A percentile compares a stretch with the other conserved stretches of the same genome.
phyloP scores from a whole-genome alignment of 768 basidiomycete genomes.

The Suillus weaverae region DNA sequence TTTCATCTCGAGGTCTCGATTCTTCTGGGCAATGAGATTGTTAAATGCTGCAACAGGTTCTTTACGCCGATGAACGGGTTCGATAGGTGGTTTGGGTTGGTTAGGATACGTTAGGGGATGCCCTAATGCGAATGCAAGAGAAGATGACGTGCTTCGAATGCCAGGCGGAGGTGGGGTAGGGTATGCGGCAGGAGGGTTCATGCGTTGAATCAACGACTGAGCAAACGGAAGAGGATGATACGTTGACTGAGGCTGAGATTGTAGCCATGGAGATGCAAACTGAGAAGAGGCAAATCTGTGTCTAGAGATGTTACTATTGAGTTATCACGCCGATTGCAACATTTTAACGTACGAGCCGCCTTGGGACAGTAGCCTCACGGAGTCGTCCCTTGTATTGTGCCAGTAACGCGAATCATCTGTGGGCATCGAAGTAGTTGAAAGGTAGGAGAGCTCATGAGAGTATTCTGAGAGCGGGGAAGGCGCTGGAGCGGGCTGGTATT shows the following conservation, averaged over 20 bases:
- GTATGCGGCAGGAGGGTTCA: slow-evolving; percentile 60
- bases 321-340: not conserved
- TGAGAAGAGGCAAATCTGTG: slow-evolving; percentile 26
- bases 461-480: slow-evolving; percentile 69
- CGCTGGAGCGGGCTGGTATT: slow-evolving; percentile 32
- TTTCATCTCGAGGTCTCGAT: slow-evolving; percentile 40
- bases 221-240: slow-evolving; percentile 61
- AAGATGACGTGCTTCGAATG: slow-evolving; percentile 67
- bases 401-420: slow-evolving; percentile 58
- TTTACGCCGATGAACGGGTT: slow-evolving; percentile 45
- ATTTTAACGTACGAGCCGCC: slow-evolving; percentile 45
- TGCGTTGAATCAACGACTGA: slow-evolving; percentile 64
- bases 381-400: slow-evolving; percentile 61
- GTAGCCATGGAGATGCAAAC: slow-evolving; percentile 38
- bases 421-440: slow-evolving; percentile 48
- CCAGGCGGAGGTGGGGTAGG: slow-evolving; percentile 70
- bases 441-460: slow-evolving; percentile 57
- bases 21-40: slow-evolving; percentile 59
- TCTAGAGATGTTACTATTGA: slow-evolving; percentile 9
- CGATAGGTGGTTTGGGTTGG: not conserved
- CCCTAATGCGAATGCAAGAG: slow-evolving; percentile 73
- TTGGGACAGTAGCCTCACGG: slow-evolving; percentile 59
- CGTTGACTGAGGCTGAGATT: slow-evolving; percentile 42
- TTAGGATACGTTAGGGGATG: slow-evolving; percentile 34
- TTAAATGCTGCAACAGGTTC: slow-evolving; percentile 69